Evolutionary conservation across 2,329 filamentous ascomycete species (phyloP).

Genomic region (Raffaelea albimanens): DNA sequence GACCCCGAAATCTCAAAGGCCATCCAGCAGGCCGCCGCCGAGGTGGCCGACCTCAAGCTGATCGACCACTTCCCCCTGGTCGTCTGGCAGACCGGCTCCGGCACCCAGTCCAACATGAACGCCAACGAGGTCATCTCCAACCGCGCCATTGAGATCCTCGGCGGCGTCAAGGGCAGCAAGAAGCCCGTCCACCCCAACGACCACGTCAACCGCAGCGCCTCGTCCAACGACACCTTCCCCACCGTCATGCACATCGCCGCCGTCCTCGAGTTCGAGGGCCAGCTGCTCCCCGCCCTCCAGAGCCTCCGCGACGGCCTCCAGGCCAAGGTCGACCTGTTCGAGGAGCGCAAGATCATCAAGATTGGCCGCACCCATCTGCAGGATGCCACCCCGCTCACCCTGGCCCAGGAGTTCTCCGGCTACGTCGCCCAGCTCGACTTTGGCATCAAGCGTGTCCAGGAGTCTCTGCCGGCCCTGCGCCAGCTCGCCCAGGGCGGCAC

Average conservation of each 20-base stretch:
- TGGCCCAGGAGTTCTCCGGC: slow-evolving; percentile 95
- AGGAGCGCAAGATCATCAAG: slow-evolving; percentile 87
- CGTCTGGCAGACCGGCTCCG: slow-evolving; percentile 98
- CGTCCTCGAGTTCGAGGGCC: slow-evolving; percentile 81
- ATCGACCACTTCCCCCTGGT: slow-evolving; percentile 96
- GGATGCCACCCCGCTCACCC: slow-evolving; percentile 89
- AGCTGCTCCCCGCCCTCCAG: slow-evolving; percentile 72
- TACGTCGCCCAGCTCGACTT: slow-evolving; percentile 93
- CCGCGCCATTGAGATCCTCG: slow-evolving; percentile 94
- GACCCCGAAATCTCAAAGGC: slow-evolving; percentile 85
- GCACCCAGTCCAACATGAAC: slow-evolving; percentile 99
- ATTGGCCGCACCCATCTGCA: slow-evolving; percentile 96
- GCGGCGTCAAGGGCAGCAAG: slow-evolving; percentile 89
- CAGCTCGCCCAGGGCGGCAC: slow-evolving; percentile 92
- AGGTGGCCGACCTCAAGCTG: slow-evolving; percentile 90
- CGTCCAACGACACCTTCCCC: slow-evolving; percentile 98
- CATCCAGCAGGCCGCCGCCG: slow-evolving; percentile 86
- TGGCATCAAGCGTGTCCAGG: slow-evolving; percentile 79
- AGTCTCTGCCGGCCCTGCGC: slow-evolving; percentile 71
- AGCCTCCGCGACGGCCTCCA: slow-evolving; percentile 77
- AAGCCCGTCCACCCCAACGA: slow-evolving; percentile 99
- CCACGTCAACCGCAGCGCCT: slow-evolving; percentile 98
- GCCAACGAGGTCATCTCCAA: slow-evolving; percentile 99
- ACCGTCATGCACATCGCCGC: slow-evolving; percentile 99
- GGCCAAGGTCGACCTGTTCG: slow-evolving; percentile 80